Percentiles rank a stretch among this genome's conserved stretches.
Evolutionary conservation across 1,284 basidiomycete species (phyloP).

Genomic region (Psilocybe mexicana): DNA sequence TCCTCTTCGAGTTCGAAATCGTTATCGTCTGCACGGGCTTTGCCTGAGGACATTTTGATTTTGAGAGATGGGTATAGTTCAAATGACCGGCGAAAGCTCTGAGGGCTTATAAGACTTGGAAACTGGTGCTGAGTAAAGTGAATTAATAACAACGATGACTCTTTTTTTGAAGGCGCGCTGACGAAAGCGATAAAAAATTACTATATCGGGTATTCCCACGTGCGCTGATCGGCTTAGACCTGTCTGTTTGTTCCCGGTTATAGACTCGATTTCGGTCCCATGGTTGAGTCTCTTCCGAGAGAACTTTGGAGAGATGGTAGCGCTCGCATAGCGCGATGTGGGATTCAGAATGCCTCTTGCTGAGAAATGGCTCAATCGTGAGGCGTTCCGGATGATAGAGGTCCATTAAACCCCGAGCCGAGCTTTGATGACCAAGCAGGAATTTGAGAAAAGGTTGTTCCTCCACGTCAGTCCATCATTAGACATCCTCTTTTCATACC

Average conservation of each 20-base stretch:
- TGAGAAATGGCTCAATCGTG: neutral
- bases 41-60: conserved; percentile 32
- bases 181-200: conserved; percentile 23
- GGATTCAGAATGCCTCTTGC: neutral
- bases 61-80: conserved; percentile 3
- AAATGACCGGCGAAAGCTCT: neutral
- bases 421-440: conserved; percentile 29
- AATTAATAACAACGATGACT: conserved; percentile 1
- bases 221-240: conserved; percentile 15
- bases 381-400: neutral
- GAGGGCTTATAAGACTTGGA: conserved; percentile 6
- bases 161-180: conserved; percentile 2
- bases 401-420: conserved; percentile 5
- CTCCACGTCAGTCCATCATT: conserved; percentile 36
- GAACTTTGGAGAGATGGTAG: neutral
- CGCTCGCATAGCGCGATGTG: neutral
- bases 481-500: conserved; percentile 21
- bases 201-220: conserved; percentile 30
- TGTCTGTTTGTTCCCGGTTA: conserved; percentile 2
- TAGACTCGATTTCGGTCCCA: neutral
- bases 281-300: neutral
- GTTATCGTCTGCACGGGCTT: conserved; percentile 29
- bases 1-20: conserved; percentile 42
- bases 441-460: conserved; percentile 15
- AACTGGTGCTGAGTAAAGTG: conserved; percentile 8